Conservation (phyloP, 176 grass and related monocot genomes). For the Carex kokanica region DNA sequence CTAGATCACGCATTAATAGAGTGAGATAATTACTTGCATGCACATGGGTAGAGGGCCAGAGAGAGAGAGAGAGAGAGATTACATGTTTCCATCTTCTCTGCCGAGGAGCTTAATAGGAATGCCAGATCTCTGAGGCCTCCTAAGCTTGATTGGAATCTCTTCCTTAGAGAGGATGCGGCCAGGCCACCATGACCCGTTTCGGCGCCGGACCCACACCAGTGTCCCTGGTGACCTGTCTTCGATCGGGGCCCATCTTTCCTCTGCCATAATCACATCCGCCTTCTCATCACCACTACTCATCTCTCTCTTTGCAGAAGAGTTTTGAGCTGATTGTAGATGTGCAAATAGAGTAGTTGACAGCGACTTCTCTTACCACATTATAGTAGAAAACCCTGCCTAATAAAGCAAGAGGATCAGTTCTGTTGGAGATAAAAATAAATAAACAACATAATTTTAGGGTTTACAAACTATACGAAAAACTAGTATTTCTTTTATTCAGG, state of each 20-base stretch:
- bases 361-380: conserved; percentile 6
- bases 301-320: not conserved
- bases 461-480: not conserved
- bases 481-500: not conserved
- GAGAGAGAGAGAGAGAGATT: conserved; percentile 15
- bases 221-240: conserved; percentile 62
- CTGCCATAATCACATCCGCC: conserved; percentile 26
- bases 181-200: conserved; percentile 98
- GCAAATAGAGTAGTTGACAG: not conserved
- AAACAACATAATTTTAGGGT: not conserved
- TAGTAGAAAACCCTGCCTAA: conserved; percentile 15
- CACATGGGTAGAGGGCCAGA: not conserved
- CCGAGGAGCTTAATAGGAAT: conserved; percentile 95
- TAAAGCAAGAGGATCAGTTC: conserved; percentile 1
- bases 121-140: conserved; percentile 61
- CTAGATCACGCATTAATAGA: not conserved
- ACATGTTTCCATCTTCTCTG: conserved; percentile 92
- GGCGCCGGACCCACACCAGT: conserved; percentile 94
- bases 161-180: conserved; percentile 65
- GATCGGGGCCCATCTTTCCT: conserved; percentile 23
- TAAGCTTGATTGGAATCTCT: conserved; percentile 64
- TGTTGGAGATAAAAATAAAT: conserved; percentile 8
- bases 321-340: not conserved
- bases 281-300: conserved; percentile 36
- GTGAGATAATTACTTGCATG: not conserved